These are phyloP conservation scores for Parafenestella ontariensis DNA, from an alignment of 2,329 filamentous ascomycete species.

Conservation along the genomic window DNA sequence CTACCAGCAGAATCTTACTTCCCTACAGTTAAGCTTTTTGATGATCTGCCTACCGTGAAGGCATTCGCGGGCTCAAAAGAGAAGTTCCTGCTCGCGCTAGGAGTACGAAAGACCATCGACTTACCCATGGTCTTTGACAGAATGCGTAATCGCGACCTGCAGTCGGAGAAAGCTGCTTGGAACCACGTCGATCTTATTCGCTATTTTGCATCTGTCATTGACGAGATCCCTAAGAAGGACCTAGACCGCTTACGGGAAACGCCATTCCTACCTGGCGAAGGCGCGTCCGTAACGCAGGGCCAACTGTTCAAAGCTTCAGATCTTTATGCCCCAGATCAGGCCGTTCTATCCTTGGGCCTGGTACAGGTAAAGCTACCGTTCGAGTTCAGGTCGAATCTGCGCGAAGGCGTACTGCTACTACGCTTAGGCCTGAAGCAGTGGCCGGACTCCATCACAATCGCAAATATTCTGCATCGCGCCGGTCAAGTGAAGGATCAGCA, in stretches of 20 bases:
- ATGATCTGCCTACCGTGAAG: slow-evolving; percentile 84
- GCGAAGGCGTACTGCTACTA: slow-evolving; percentile 77
- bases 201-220: slow-evolving; percentile 86
- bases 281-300: slow-evolving; percentile 30
- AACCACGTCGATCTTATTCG: slow-evolving; percentile 95
- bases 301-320: slow-evolving; percentile 47
- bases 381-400: slow-evolving; percentile 64
- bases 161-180: slow-evolving; percentile 69
- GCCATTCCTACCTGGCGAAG: slow-evolving; percentile 77
- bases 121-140: slow-evolving; percentile 91
- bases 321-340: slow-evolving; percentile 45
- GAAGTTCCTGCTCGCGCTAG: slow-evolving; percentile 81
- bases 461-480: slow-evolving; percentile 75
- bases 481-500: slow-evolving; percentile 59
- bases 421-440: slow-evolving; percentile 74
- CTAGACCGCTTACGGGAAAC: slow-evolving; percentile 79
- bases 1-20: slow-evolving; percentile 89
- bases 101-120: slow-evolving; percentile 94
- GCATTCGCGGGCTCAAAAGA: slow-evolving; percentile 81
- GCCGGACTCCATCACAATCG: slow-evolving; percentile 75
- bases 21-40: slow-evolving; percentile 89
- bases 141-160: slow-evolving; percentile 69
- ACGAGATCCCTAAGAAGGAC: slow-evolving; percentile 86
- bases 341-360: slow-evolving; percentile 40
- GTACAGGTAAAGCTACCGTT: slow-evolving; percentile 73